These are phyloP conservation scores for Thielaviopsis musarum DNA, from an alignment of 2,329 filamentous ascomycete species.

Conservation along the genomic window DNA sequence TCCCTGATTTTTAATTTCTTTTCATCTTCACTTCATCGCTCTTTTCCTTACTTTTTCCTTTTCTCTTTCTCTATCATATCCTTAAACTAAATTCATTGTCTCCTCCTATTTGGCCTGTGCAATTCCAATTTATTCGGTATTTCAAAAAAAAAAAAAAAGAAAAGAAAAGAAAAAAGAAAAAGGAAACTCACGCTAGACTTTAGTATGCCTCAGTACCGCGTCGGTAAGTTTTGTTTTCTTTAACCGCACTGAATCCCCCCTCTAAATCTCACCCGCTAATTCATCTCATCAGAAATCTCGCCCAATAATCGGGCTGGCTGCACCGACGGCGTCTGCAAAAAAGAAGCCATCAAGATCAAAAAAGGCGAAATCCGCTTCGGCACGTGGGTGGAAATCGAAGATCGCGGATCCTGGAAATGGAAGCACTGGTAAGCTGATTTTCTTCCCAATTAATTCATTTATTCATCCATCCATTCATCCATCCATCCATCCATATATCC, in stretches of 20 bases:
- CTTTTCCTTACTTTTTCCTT: too few relatives aligned
- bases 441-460: not conserved
- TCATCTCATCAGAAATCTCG: slow-evolving; percentile 51
- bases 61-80: too few relatives aligned
- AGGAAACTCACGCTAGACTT: too few relatives aligned
- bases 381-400: slow-evolving; percentile 46
- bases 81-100: not conserved
- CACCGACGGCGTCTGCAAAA: slow-evolving; percentile 57
- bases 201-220: slow-evolving; percentile 28
- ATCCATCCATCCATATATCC: too few relatives aligned
- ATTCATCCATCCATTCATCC: too few relatives aligned
- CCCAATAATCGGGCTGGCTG: slow-evolving; percentile 57
- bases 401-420: slow-evolving; percentile 54
- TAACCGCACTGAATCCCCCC: too few relatives aligned
- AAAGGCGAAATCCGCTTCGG: slow-evolving; percentile 72
- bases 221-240: slow-evolving; percentile 23
- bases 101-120: too few relatives aligned
- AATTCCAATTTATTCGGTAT: too few relatives aligned
- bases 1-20: too few relatives aligned
- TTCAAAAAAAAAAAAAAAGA: slow-evolving; percentile 11
- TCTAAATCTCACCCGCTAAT: not conserved
- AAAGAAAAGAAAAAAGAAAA: too few relatives aligned
- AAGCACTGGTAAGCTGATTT: slow-evolving; percentile 58
- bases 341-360: slow-evolving; percentile 47
- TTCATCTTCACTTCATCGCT: not conserved